Conservation (phyloP, 2,329 filamentous ascomycete species). For the Cladosporium sp. region DNA sequence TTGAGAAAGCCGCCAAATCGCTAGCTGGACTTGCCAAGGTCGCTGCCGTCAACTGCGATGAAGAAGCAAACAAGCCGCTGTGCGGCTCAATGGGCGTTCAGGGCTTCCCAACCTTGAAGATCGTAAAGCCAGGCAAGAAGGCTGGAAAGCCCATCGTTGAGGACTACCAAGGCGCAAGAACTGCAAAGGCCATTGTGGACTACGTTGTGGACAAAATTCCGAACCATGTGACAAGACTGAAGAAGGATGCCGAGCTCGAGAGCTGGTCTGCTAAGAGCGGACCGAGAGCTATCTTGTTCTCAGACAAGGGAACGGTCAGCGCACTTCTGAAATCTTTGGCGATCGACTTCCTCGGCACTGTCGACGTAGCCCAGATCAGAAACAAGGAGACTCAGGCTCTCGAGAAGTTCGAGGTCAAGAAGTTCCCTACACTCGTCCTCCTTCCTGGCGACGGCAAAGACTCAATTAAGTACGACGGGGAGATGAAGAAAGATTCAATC, state of each 20-base stretch:
- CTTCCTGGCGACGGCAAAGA: constrained; percentile 71
- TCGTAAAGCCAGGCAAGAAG: constrained; percentile 82
- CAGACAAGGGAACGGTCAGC: constrained; percentile 86
- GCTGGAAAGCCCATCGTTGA: constrained; percentile 77
- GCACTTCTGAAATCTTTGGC: constrained; percentile 80
- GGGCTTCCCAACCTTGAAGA: constrained; percentile 96
- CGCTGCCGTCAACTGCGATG: constrained; percentile 92
- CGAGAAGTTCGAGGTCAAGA: constrained; percentile 72
- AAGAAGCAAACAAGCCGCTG: constrained; percentile 85
- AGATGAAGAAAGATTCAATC: constrained; percentile 81
- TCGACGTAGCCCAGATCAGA: constrained; percentile 79
- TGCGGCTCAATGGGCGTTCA: constrained; percentile 84
- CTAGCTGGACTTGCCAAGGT: constrained; percentile 93
- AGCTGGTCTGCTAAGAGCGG: constrained; percentile 70
- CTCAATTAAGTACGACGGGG: constrained; percentile 73
- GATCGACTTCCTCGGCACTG: constrained; percentile 82
- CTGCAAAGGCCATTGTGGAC: constrained; percentile 84
- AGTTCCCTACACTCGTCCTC: constrained; percentile 79
- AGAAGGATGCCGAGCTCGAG: constrained; percentile 76
- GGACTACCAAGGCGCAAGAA: constrained; percentile 84
- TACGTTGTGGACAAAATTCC: constrained; percentile 84
- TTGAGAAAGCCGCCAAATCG: constrained; percentile 88
- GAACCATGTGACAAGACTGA: constrained; percentile 82
- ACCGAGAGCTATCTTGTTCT: constrained; percentile 88
- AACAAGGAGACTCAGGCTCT: constrained; percentile 75